Percentiles rank a stretch among this genome's conserved stretches.
These are phyloP conservation scores for Botryotinia convoluta DNA, from an alignment of 2,329 filamentous ascomycete species.

Conservation along the genomic window DNA sequence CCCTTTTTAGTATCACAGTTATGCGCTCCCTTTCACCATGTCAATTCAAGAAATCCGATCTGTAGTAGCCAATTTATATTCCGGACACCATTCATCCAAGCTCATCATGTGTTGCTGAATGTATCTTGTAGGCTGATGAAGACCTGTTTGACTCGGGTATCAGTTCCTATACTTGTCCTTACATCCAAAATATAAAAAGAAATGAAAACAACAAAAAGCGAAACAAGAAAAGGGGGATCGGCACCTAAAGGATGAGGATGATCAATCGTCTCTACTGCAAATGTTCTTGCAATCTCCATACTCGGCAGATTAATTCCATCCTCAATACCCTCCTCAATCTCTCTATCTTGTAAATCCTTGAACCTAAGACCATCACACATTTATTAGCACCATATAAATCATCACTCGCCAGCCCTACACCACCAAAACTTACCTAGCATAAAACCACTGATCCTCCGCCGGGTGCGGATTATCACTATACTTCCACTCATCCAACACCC, in stretches of 20 bases:
- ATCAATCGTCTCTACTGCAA: slow-evolving; percentile 37
- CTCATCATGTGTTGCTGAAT: slow-evolving; percentile 26
- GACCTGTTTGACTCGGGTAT: not conserved
- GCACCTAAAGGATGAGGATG: slow-evolving; percentile 37
- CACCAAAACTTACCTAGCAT: slow-evolving; percentile 28
- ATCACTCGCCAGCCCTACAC: not conserved
- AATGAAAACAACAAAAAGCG: not conserved
- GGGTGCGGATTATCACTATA: slow-evolving; percentile 29
- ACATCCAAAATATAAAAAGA: not conserved
- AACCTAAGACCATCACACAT: slow-evolving; percentile 24
- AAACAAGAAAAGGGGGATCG: not conserved
- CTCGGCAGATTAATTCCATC: slow-evolving; percentile 34
- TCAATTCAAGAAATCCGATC: slow-evolving; percentile 9
- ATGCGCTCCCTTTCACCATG: not conserved
- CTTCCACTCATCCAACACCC: slow-evolving; percentile 35
- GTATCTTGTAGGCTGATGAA: slow-evolving; percentile 36
- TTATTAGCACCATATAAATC: not conserved
- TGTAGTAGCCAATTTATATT: slow-evolving; percentile 28
- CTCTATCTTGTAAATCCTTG: slow-evolving; percentile 26
- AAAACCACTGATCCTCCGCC: slow-evolving; percentile 38
- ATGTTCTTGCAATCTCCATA: slow-evolving; percentile 36
- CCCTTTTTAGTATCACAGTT: not conserved
- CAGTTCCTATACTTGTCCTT: not conserved
- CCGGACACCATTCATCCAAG: slow-evolving; percentile 34
- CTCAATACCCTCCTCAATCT: slow-evolving; percentile 28